Conservation (phyloP, 208 protist genomes). For the Leishmania martiniquensis region DNA sequence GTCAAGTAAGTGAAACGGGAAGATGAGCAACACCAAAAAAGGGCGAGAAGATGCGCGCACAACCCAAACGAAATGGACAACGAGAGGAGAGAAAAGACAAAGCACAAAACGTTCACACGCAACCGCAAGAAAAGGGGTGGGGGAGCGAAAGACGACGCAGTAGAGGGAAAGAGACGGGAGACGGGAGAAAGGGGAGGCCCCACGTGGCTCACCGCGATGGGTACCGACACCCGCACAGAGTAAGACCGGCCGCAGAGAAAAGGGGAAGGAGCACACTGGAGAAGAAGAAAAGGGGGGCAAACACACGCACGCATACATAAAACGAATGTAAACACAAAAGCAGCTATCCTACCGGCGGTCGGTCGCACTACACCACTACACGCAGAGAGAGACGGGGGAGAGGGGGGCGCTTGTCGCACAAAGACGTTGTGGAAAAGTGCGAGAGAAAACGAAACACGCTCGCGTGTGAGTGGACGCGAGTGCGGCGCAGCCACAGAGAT, state of each 20-base stretch:
- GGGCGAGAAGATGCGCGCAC: too few species aligned
- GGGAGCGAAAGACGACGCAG: neutral
- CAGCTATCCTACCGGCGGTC: neutral
- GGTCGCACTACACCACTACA: neutral
- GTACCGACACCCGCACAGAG: too few species aligned
- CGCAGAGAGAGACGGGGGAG: neutral
- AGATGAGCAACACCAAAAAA: too few species aligned
- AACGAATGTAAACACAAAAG: neutral
- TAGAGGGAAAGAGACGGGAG: neutral
- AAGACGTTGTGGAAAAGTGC: neutral
- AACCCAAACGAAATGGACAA: too few species aligned
- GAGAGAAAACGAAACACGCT: neutral
- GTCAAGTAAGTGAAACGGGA: too few species aligned
- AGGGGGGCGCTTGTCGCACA: neutral
- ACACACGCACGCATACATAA: neutral
- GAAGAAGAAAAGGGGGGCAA: neutral
- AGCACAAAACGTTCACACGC: neutral
- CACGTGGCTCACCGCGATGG: too few species aligned
- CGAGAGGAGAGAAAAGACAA: too few species aligned
- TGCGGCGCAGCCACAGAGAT: too few species aligned
- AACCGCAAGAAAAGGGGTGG: neutral
- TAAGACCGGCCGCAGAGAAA: too few species aligned
- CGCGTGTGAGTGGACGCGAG: too few species aligned
- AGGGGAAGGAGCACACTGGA: neutral
- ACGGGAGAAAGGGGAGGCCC: neutral